Percentiles rank a stretch among this genome's conserved stretches.
Evolutionary conservation across 768 basidiomycete genomes (phyloP).

Genomic region (Suillus subluteus): DNA sequence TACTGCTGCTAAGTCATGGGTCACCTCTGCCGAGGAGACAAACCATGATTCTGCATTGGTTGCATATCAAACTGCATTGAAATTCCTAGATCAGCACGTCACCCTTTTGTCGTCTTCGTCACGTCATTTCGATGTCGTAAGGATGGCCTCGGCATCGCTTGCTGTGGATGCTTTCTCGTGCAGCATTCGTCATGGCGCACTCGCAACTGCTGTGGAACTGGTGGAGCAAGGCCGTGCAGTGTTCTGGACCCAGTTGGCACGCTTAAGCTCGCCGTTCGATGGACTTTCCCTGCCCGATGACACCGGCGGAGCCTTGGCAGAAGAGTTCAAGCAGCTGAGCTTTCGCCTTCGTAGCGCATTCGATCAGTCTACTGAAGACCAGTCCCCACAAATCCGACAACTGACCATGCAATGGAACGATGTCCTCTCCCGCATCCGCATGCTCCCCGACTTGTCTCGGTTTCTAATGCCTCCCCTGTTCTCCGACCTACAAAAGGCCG

Average conservation of each 20-base stretch:
- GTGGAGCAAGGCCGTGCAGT: background rate
- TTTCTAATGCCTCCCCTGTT: slow-evolving; percentile 16
- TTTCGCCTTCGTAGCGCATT: slow-evolving; percentile 4
- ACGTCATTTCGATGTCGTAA: background rate
- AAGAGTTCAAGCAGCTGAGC: slow-evolving; percentile 29
- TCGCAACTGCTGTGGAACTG: background rate
- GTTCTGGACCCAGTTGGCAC: background rate
- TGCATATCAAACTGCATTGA: background rate
- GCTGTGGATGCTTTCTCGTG: background rate
- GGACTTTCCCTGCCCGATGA: background rate
- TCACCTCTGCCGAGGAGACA: background rate
- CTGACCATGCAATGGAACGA: slow-evolving; percentile 14
- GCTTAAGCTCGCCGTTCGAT: background rate
- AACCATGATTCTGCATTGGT: background rate
- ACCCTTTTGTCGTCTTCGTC: background rate
- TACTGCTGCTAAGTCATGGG: background rate
- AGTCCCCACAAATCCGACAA: background rate
- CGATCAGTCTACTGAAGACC: slow-evolving; percentile 5
- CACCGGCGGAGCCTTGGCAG: slow-evolving; percentile 19
- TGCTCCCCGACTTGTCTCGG: slow-evolving; percentile 15
- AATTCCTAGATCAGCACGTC: background rate
- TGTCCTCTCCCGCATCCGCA: slow-evolving; percentile 17
- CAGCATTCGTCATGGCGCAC: background rate
- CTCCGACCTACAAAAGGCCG: slow-evolving; percentile 11
- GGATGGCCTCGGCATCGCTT: background rate